Evolutionary conservation across 192 early-diverging fungal species (phyloP).

Genomic region (Entomortierella lignicola): DNA sequence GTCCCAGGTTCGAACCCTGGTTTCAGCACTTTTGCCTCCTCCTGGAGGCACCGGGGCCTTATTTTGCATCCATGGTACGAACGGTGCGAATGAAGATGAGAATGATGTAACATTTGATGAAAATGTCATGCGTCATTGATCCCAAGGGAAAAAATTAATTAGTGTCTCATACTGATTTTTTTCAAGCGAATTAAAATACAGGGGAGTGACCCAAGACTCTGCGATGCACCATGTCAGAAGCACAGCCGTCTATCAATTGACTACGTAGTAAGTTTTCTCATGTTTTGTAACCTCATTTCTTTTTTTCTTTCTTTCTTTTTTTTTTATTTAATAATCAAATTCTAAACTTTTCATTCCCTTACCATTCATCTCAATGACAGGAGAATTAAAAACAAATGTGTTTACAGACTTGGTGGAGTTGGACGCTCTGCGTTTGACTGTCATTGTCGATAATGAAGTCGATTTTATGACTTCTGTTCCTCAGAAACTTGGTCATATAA

Average conservation of each 20-base stretch:
- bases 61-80: too few relatives aligned
- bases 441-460: constrained; percentile 54
- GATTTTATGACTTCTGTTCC: constrained; percentile 45
- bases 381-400: background rate
- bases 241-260: background rate
- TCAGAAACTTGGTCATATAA: constrained; percentile 23
- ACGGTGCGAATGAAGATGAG: too few relatives aligned
- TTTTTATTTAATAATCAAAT: background rate
- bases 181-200: too few relatives aligned
- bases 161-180: too few relatives aligned
- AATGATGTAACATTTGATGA: too few relatives aligned
- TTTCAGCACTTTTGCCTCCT: constrained; percentile 16
- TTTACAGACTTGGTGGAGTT: constrained; percentile 46
- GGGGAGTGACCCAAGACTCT: too few relatives aligned
- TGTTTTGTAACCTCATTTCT: too few relatives aligned
- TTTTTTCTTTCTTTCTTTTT: constrained; percentile 1
- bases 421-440: constrained; percentile 36
- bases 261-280: too few relatives aligned
- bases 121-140: too few relatives aligned
- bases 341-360: background rate
- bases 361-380: background rate
- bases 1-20: constrained; percentile 58
- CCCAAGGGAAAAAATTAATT: too few relatives aligned
- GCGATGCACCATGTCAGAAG: too few relatives aligned
- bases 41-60: too few relatives aligned